Evolutionary conservation across 257 asterid species (phyloP).

Genomic region (Solanum paucissectum): DNA sequence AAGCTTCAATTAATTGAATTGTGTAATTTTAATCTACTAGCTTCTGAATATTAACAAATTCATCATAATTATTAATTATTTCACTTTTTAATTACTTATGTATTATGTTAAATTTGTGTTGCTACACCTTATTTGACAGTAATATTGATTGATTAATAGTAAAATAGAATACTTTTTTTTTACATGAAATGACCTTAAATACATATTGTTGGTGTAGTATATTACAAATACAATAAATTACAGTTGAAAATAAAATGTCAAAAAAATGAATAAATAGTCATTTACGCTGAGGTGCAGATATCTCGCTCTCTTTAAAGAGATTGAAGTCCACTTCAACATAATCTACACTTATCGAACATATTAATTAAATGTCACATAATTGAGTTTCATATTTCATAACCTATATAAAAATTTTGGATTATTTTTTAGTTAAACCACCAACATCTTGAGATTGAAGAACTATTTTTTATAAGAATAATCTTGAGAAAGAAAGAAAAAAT

Average conservation of each 20-base stretch:
- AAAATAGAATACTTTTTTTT: too few relatives aligned
- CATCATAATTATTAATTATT: background rate
- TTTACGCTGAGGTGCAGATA: too few relatives aligned
- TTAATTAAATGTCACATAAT: background rate
- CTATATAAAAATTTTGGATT: background rate
- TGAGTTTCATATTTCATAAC: background rate
- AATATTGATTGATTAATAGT: too few relatives aligned
- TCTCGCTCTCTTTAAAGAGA: too few relatives aligned
- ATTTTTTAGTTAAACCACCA: conserved; percentile 11
- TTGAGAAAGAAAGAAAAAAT: background rate
- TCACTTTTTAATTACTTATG: background rate
- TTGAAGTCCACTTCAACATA: background rate
- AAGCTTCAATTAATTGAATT: background rate
- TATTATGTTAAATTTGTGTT: background rate
- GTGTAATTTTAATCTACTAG: background rate
- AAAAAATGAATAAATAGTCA: too few relatives aligned
- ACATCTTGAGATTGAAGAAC: conserved; percentile 32
- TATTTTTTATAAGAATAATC: background rate
- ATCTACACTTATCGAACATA: too few relatives aligned
- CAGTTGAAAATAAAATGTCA: too few relatives aligned
- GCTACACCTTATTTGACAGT: background rate
- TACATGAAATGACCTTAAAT: background rate
- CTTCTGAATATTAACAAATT: background rate
- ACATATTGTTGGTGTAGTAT: background rate
- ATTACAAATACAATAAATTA: too few relatives aligned